Base-by-base conservation (phyloP, 148 eudicot species). In the Chenopodium berlandieri region DNA sequence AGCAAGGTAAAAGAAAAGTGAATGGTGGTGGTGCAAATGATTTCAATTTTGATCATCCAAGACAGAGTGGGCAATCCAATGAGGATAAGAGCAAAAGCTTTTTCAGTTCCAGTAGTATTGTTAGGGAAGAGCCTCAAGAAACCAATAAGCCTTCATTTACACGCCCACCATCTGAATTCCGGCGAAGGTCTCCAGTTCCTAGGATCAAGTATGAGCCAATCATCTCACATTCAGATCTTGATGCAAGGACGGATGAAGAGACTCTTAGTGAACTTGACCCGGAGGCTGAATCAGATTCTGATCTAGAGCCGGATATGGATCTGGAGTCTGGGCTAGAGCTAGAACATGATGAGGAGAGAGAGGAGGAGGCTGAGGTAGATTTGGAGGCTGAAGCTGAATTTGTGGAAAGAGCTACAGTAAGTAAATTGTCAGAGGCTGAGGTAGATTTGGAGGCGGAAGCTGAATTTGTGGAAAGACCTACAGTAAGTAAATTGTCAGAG, bases 131-230 rank as follows among this genome's bases (percentile, higher is more conserved):
- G 86, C 78, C 82, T 68, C 88, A 82, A 83, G 91, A 88, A 75
- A 79, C 72, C 68, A 87, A 74, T 16, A 77, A 82, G 32, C 87
- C 90, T 79, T 76, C 90, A 66, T 76, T 69, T 80, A 83, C 83
- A 78, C 86, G 99, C 63, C 99, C 99, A 22, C 70, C 68, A 54
- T 96, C 99, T 34, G 89, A 75, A 73, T 92, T 94, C 85, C 89
- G 79, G 27, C 92, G 91, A 19, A 89, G 94, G 83, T 94, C 98
- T 78, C 99, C 98, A 8, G 89, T 92, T 73, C 91, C 94, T 65
- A 86, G 77, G 83, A 78, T 86, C 44, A 89, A 80, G 73, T 82
- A 80, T 66, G 88, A 90, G 81, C 88, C 91, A 22, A 74, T 84
- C 58, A 60, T 75, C 74, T 74, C 85, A 60, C 75, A 78, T 32